Evolutionary conservation across 139 green algal species (phyloP).

Genomic region (Chlorella vulgaris): DNA sequence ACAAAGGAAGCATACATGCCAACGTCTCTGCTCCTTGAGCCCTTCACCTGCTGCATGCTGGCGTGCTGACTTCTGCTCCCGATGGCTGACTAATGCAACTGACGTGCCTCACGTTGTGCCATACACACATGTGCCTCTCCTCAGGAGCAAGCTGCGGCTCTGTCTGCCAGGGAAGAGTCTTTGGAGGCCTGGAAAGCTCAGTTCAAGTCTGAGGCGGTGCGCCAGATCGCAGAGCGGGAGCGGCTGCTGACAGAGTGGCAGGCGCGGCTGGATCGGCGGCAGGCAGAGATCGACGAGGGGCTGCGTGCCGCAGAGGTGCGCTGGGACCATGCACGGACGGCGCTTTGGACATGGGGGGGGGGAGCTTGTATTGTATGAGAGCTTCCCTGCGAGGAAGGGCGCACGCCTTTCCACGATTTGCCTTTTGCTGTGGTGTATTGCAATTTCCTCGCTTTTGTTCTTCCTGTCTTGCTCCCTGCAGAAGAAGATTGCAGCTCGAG

Average conservation of each 20-base stretch:
- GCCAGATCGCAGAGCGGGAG: conserved; percentile 55
- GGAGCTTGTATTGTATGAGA: no score
- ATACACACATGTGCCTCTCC: not conserved
- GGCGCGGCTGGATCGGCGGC: conserved; percentile 40
- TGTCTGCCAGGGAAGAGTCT: conserved; percentile 47
- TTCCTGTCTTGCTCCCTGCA: not conserved
- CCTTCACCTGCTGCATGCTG: no score
- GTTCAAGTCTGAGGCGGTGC: conserved; percentile 52
- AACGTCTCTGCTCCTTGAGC: no score
- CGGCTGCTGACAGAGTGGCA: conserved; percentile 48
- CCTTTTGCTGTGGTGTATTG: no score
- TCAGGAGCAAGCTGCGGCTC: conserved; percentile 39
- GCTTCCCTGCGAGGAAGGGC: no score
- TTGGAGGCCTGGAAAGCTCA: conserved; percentile 56
- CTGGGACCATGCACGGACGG: not conserved
- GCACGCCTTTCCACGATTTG: no score
- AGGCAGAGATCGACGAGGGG: conserved; percentile 40
- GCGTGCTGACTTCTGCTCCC: no score
- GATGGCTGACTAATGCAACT: no score
- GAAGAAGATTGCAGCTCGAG: conserved; percentile 36
- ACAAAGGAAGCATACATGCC: no score
- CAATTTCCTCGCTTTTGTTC: no score
- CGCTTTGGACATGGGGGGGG: no score
- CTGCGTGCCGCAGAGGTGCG: conserved; percentile 27
- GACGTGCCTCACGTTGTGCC: not conserved